Conservation (phyloP, 257 asterid genomes). For the Cinchona pubescens region DNA sequence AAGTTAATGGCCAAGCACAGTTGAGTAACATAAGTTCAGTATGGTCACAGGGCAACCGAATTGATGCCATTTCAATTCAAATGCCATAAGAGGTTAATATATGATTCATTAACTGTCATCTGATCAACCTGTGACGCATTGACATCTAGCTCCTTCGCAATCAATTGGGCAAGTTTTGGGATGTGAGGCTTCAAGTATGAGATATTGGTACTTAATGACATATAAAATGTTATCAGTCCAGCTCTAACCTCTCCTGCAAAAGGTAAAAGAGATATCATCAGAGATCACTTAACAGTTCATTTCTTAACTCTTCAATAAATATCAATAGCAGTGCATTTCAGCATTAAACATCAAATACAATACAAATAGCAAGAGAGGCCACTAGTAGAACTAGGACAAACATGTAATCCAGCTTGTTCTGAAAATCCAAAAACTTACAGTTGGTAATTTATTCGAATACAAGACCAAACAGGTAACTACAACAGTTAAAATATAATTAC, state of each 20-base stretch:
- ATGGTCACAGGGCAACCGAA: conserved; percentile 5
- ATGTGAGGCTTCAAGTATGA: conserved; percentile 73
- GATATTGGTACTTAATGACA: conserved; percentile 58
- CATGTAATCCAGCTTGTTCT: neutral
- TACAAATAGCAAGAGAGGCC: neutral
- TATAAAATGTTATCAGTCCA: conserved; percentile 60
- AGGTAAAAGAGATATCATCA: neutral
- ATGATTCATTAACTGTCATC: conserved; percentile 14
- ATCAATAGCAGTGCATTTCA: neutral
- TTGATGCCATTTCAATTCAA: neutral
- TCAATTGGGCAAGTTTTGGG: conserved; percentile 52
- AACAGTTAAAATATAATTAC: neutral
- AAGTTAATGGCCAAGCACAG: conserved; percentile 17
- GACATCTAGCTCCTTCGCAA: conserved; percentile 60
- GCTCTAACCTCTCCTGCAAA: conserved; percentile 56
- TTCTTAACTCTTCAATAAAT: neutral
- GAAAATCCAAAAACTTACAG: neutral
- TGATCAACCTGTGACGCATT: conserved; percentile 70
- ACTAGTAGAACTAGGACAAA: neutral
- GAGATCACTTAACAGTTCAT: neutral
- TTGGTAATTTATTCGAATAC: neutral
- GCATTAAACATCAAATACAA: too few relatives aligned
- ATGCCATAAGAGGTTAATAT: neutral
- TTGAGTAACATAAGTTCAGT: conserved; percentile 12
- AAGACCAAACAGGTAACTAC: neutral